Evolutionary conservation across 2,329 filamentous ascomycete species (phyloP).

Genomic region (Fusarium haematococcum): DNA sequence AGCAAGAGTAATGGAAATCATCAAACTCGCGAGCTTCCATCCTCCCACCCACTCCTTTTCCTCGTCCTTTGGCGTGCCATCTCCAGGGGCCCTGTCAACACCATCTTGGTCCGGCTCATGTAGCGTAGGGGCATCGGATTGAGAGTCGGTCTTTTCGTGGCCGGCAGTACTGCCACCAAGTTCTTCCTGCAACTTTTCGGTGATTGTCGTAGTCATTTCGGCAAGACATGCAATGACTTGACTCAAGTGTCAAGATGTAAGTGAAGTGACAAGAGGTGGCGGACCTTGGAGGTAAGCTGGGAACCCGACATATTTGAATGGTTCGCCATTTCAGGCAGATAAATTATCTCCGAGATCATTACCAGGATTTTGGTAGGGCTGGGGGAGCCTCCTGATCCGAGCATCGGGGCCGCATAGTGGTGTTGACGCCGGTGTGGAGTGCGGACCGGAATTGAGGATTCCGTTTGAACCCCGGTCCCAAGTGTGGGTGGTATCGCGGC

Average conservation of each 20-base stretch:
- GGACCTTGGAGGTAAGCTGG: constrained; percentile 9
- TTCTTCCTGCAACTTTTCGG: not conserved
- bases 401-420: constrained; percentile 13
- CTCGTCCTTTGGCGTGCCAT: constrained; percentile 13
- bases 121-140: constrained; percentile 34
- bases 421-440: constrained; percentile 30
- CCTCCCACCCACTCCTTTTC: constrained; percentile 39
- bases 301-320: constrained; percentile 16
- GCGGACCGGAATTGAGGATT: constrained; percentile 6
- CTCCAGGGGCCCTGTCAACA: constrained; percentile 9
- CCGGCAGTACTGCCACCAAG: not conserved
- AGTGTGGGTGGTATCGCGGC: not conserved
- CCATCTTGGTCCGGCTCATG: constrained; percentile 25
- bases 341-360: constrained; percentile 11
- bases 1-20: constrained; percentile 54
- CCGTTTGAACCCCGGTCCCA: constrained; percentile 23
- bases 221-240: not conserved
- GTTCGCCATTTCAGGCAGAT: constrained; percentile 3
- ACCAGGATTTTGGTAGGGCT: constrained; percentile 3
- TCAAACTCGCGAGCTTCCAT: constrained; percentile 50
- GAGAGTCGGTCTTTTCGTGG: constrained; percentile 15
- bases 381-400: constrained; percentile 16
- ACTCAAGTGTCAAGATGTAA: not conserved
- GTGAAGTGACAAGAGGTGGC: not conserved
- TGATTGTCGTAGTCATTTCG: constrained; percentile 7